phyloP scores from a whole-genome alignment of 1,284 basidiomycete genomes.

The Tilletia walkeri region DNA sequence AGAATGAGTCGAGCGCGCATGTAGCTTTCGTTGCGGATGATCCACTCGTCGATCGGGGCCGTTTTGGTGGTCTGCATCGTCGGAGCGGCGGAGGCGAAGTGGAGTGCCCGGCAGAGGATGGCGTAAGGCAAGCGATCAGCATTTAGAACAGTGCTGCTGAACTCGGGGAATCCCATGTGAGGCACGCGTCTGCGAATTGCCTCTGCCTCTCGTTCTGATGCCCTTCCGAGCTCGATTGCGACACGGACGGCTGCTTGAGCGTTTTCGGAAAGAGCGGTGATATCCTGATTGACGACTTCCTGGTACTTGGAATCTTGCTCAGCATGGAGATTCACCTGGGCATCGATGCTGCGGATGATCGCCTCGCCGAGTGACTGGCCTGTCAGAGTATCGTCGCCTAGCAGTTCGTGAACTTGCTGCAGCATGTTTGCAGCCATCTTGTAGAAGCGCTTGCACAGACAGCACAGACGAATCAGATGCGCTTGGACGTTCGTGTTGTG shows the following conservation, averaged over 20 bases:
- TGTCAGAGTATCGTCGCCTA: background rate
- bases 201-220: conserved; percentile 5
- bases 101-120: background rate
- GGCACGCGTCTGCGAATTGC: background rate
- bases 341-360: background rate
- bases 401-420: background rate
- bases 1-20: conserved; percentile 1
- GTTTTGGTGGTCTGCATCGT: background rate
- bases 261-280: background rate
- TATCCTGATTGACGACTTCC: no score
- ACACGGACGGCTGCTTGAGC: conserved; percentile 16
- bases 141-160: background rate
- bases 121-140: conserved; percentile 9
- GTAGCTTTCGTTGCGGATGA: conserved; percentile 5
- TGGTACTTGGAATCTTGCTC: background rate
- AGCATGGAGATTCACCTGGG: background rate
- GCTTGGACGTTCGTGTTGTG: no score
- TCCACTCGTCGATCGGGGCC: background rate
- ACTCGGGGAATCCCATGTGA: background rate
- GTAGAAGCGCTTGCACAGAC: no score
- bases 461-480: no score
- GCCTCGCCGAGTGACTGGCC: background rate
- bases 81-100: background rate
- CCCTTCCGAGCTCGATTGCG: conserved; percentile 9
- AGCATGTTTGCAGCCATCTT: background rate